Percentiles rank a stretch among this genome's conserved stretches.
These are phyloP conservation scores for Epichloe gansuensis DNA, from an alignment of 2,329 filamentous ascomycete genomes.

Conservation along the genomic window DNA sequence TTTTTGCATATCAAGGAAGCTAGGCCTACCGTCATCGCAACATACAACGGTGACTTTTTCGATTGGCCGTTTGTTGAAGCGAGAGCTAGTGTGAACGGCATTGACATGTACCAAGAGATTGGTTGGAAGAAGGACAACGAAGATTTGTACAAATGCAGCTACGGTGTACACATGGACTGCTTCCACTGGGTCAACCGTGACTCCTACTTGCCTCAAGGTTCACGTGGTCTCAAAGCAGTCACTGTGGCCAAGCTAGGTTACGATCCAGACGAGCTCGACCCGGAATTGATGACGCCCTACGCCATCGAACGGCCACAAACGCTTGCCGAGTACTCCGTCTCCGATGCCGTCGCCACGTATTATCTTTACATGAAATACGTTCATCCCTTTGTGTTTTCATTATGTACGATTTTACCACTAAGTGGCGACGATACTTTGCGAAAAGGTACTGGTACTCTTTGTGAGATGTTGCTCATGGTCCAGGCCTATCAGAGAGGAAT, in stretches of 20 bases:
- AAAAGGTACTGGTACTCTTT: constrained; percentile 96
- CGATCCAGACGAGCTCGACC: constrained; percentile 94
- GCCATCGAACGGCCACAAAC: constrained; percentile 86
- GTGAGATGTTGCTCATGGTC: constrained; percentile 98
- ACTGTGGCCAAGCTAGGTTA: constrained; percentile 97
- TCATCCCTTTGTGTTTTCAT: constrained; percentile 98
- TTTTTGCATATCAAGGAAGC: constrained; percentile 94
- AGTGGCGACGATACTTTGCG: constrained; percentile 85
- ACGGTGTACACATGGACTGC: constrained; percentile 97
- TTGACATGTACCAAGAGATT: constrained; percentile 99
- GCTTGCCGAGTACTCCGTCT: constrained; percentile 94
- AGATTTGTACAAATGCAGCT: constrained; percentile 91
- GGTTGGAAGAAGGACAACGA: constrained; percentile 92
- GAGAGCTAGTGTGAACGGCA: constrained; percentile 82
- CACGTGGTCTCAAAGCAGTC: constrained; percentile 91
- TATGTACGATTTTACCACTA: constrained; percentile 91
- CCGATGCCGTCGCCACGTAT: constrained; percentile 96
- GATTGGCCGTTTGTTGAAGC: constrained; percentile 99
- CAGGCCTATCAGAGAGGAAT: constrained; percentile 90
- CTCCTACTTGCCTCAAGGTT: constrained; percentile 93
- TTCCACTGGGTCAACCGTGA: constrained; percentile 99
- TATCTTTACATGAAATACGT: constrained; percentile 99
- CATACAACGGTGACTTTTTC: constrained; percentile 99
- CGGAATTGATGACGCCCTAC: constrained; percentile 91
- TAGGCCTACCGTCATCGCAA: constrained; percentile 89